A percentile compares a stretch with the other conserved stretches of the same genome.
phyloP scores from a whole-genome alignment of 176 grass and related monocot species.

The Aegilops speltoides region DNA sequence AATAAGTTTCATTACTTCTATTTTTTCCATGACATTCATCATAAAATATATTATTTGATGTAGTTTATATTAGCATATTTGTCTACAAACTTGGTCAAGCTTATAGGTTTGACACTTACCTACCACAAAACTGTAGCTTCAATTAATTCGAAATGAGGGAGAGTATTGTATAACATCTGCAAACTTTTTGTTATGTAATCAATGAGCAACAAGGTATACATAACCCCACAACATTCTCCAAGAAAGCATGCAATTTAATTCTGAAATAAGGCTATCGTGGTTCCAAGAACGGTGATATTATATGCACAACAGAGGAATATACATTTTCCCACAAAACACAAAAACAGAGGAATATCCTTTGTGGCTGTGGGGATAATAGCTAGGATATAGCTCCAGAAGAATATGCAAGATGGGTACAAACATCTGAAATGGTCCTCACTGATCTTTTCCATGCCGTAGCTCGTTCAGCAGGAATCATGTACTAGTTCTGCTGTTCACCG shows the following conservation, averaged over 20 bases:
- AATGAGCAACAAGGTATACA: not conserved
- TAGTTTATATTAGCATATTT: too few relatives aligned
- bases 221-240: not conserved
- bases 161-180: too few relatives aligned
- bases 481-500: not conserved
- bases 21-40: too few relatives aligned
- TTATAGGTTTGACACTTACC: too few relatives aligned
- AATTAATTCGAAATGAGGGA: too few relatives aligned
- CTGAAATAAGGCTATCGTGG: not conserved
- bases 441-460: not conserved
- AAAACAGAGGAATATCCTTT: not conserved
- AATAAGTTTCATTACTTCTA: too few relatives aligned
- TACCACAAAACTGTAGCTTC: too few relatives aligned
- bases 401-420: slow-evolving; percentile 14
- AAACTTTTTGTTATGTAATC: not conserved
- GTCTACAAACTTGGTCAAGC: too few relatives aligned
- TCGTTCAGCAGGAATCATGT: not conserved
- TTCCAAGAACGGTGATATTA: not conserved
- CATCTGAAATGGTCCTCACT: slow-evolving; percentile 10
- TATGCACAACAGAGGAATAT: not conserved
- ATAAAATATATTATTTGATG: too few relatives aligned
- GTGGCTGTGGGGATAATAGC: not conserved
- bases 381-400: not conserved
- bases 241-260: not conserved
- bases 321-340: not conserved